Percentiles rank a stretch among this genome's conserved stretches.
phyloP scores from a whole-genome alignment of 1,284 basidiomycete species.

The Macrocystidia cucumis region DNA sequence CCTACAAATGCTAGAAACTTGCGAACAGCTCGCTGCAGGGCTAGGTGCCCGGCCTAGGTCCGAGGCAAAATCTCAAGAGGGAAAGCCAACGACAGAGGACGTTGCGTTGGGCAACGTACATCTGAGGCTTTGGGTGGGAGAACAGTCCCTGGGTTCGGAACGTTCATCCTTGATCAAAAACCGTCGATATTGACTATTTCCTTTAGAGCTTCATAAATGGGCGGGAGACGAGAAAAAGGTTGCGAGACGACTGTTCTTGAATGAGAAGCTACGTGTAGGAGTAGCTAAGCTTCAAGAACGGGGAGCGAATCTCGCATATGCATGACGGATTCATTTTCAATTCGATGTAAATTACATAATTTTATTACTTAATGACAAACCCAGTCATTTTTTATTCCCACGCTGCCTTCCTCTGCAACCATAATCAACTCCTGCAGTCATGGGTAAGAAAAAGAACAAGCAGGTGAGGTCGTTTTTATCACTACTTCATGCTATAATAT shows the following conservation, averaged over 20 bases:
- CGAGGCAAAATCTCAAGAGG: conserved; percentile 4
- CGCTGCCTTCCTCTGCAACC: background rate
- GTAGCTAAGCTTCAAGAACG: too few relatives aligned
- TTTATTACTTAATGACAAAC: too few relatives aligned
- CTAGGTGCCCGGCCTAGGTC: conserved; percentile 46
- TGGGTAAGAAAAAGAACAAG: conserved; percentile 82
- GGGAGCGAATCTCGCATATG: too few relatives aligned
- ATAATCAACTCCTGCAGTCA: conserved; percentile 17
- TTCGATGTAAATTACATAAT: too few relatives aligned
- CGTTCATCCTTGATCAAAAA: too few relatives aligned
- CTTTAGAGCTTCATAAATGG: too few relatives aligned
- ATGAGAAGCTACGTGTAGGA: too few relatives aligned
- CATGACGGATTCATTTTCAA: too few relatives aligned
- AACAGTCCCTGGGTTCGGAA: conserved; percentile 62
- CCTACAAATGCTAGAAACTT: conserved; percentile 50
- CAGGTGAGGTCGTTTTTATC: conserved; percentile 35
- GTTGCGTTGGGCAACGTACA: conserved; percentile 48
- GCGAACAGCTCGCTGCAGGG: conserved; percentile 61
- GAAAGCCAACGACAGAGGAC: conserved; percentile 2
- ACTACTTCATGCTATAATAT: background rate
- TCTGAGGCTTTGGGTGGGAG: conserved; percentile 64
- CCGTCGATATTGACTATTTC: too few relatives aligned
- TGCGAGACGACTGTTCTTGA: too few relatives aligned
- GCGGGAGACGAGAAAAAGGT: too few relatives aligned
- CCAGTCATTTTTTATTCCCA: too few relatives aligned